Conservation (phyloP, 2,329 filamentous ascomycete genomes). For the Beauveria asiatica region DNA sequence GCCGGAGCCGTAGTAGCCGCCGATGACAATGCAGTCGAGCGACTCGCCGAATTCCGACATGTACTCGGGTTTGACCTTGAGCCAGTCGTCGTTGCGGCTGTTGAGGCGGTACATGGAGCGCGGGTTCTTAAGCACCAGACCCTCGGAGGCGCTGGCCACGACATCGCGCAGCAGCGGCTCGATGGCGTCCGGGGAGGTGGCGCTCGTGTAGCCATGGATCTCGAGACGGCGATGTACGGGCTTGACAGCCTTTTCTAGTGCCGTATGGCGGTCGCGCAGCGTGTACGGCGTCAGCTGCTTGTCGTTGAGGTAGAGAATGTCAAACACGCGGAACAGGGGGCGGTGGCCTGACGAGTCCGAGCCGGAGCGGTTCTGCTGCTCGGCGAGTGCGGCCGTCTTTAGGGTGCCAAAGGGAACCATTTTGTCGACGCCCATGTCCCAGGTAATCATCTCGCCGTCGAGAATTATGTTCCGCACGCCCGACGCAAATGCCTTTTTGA, state of each 20-base stretch:
- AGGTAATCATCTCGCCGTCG: conserved; percentile 98
- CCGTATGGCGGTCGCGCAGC: conserved; percentile 68
- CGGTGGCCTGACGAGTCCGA: conserved; percentile 42
- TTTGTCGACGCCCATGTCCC: conserved; percentile 79
- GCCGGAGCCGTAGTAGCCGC: conserved; percentile 87
- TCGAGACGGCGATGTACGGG: conserved; percentile 71
- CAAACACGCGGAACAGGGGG: conserved; percentile 79
- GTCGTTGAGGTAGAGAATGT: conserved; percentile 84
- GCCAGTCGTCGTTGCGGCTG: conserved; percentile 89
- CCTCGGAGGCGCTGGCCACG: conserved; percentile 79
- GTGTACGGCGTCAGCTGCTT: conserved; percentile 72
- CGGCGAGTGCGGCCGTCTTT: conserved; percentile 78
- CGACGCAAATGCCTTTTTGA: conserved; percentile 66
- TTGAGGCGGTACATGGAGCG: conserved; percentile 79
- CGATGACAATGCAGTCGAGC: conserved; percentile 81
- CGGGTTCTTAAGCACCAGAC: conserved; percentile 89
- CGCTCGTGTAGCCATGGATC: conserved; percentile 63
- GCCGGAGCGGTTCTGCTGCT: conserved; percentile 56
- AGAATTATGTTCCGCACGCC: conserved; percentile 81
- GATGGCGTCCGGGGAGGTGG: conserved; percentile 61
- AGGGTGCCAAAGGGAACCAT: conserved; percentile 86
- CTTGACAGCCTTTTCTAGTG: conserved; percentile 62
- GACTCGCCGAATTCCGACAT: conserved; percentile 95
- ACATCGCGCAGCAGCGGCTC: conserved; percentile 74
- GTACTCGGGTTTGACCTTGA: conserved; percentile 98